Percentiles rank a stretch among this genome's conserved stretches.
These are phyloP conservation scores for Rutstroemia sp. DNA, from an alignment of 2,329 filamentous ascomycete genomes.

Conservation along the genomic window DNA sequence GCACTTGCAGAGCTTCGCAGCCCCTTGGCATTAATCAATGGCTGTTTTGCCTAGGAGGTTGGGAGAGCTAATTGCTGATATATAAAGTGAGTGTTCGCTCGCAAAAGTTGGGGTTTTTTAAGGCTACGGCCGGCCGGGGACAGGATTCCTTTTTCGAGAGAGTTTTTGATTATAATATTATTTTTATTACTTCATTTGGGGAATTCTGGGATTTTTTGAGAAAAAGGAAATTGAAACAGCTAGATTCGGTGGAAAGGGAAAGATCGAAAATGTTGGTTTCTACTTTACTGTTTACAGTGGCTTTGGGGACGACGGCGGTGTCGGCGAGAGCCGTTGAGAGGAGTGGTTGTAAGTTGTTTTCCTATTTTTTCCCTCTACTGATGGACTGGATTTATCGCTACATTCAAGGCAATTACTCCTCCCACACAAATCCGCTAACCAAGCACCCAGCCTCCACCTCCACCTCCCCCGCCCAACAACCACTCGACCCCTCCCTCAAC, in stretches of 20 bases:
- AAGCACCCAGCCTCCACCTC: too few relatives aligned
- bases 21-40: background rate
- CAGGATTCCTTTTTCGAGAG: background rate
- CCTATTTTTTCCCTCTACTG: background rate
- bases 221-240: too few relatives aligned
- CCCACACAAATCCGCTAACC: background rate
- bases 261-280: background rate
- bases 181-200: background rate
- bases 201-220: too few relatives aligned
- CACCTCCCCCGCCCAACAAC: too few relatives aligned
- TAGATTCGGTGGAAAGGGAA: background rate
- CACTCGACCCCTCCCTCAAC: too few relatives aligned
- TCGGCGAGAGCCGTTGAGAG: constrained; percentile 4
- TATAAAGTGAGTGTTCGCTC: background rate
- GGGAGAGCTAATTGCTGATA: background rate
- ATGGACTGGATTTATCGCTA: too few relatives aligned
- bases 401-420: too few relatives aligned
- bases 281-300: background rate
- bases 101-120: background rate
- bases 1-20: background rate
- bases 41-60: too few relatives aligned
- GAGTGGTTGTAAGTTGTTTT: background rate
- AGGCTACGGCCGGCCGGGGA: constrained; percentile 5
- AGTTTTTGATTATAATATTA: background rate
- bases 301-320: background rate